These are phyloP conservation scores for Lepidopterella palustris DNA, from an alignment of 495 filamentous ascomycete species.

Conservation along the genomic window DNA sequence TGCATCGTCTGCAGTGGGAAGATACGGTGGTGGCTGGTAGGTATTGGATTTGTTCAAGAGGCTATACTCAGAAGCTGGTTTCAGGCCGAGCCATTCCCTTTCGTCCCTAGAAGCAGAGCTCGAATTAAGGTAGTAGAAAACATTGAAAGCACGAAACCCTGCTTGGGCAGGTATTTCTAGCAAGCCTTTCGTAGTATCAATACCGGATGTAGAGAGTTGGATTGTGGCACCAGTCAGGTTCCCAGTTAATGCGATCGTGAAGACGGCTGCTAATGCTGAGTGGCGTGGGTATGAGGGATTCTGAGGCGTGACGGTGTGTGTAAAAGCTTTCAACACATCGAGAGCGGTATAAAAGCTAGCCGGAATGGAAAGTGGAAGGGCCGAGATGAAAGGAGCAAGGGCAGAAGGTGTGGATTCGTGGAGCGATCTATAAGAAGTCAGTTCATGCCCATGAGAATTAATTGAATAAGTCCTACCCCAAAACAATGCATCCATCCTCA, in stretches of 20 bases:
- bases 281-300: conserved; percentile 83
- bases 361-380: conserved; percentile 73
- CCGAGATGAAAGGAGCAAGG: conserved; percentile 70
- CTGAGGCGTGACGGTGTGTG: conserved; percentile 76
- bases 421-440: conserved; percentile 55
- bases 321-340: conserved; percentile 73
- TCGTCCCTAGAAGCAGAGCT: conserved; percentile 85
- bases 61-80: conserved; percentile 68
- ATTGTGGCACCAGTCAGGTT: conserved; percentile 68
- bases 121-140: conserved; percentile 93
- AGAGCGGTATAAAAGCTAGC: conserved; percentile 66
- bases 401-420: conserved; percentile 84
- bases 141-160: conserved; percentile 93
- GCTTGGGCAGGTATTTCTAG: conserved; percentile 70
- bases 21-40: conserved; percentile 78
- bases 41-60: conserved; percentile 77
- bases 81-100: conserved; percentile 81
- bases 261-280: conserved; percentile 69
- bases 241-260: conserved; percentile 75
- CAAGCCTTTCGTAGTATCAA: conserved; percentile 76
- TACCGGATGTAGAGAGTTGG: conserved; percentile 76
- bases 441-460: neutral
- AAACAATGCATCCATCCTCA: conserved; percentile 88
- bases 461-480: conserved; percentile 55
- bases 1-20: conserved; percentile 88